These are phyloP conservation scores for Sporothrix globosa DNA, from an alignment of 2,329 filamentous ascomycete genomes.

Conservation along the genomic window DNA sequence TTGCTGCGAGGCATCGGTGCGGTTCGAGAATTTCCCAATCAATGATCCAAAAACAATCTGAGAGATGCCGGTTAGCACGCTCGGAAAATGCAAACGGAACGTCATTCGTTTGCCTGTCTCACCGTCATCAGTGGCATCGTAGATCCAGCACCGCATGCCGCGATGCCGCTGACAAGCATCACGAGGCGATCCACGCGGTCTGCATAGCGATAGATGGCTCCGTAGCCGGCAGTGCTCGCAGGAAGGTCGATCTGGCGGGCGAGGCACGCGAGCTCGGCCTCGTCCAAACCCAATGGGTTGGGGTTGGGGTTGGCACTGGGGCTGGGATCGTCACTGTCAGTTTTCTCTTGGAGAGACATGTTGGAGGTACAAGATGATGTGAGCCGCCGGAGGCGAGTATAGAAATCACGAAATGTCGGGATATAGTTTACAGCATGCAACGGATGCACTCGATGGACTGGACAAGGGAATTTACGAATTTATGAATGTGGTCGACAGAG, in stretches of 20 bases:
- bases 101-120: background rate
- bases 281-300: constrained; percentile 1
- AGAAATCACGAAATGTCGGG: background rate
- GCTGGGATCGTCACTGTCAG: background rate
- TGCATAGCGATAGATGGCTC: constrained; percentile 24
- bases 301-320: no score
- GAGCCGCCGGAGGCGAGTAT: background rate
- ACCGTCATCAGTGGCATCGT: constrained; percentile 27
- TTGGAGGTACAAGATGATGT: constrained; percentile 32
- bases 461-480: background rate
- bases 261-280: background rate
- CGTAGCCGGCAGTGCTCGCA: constrained; percentile 8
- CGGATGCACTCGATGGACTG: background rate
- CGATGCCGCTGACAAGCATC: constrained; percentile 1
- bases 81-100: background rate
- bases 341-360: constrained; percentile 29
- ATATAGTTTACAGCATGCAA: background rate
- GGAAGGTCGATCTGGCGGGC: constrained; percentile 17
- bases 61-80: background rate
- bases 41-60: constrained; percentile 5
- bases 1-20: background rate
- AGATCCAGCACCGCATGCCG: constrained; percentile 17
- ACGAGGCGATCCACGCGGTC: constrained; percentile 20
- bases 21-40: constrained; percentile 12
- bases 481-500: background rate